A percentile compares a stretch with the other conserved stretches of the same genome.
phyloP scores from a whole-genome alignment of 1,284 basidiomycete genomes.

The Apiotrichum domesticum region DNA sequence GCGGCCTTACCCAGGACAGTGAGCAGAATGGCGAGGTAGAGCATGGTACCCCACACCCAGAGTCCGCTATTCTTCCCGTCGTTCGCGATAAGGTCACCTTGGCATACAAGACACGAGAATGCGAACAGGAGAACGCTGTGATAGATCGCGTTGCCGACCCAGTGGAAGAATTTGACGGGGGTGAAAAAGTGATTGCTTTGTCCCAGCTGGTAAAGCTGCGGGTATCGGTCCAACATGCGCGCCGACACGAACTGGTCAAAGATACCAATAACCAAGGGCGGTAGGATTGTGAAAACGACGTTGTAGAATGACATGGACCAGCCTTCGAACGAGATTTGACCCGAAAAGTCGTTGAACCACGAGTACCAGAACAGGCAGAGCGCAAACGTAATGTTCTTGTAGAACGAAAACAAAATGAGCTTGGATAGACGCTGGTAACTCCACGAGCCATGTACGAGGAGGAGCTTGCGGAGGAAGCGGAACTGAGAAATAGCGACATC shows the following conservation, averaged over 20 bases:
- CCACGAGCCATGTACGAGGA: constrained; percentile 98
- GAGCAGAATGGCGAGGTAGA: constrained; percentile 86
- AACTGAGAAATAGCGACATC: constrained; percentile 98
- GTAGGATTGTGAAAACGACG: constrained; percentile 88
- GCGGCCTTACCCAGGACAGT: constrained; percentile 98
- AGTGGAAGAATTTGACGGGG: constrained; percentile 86
- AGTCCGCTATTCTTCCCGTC: constrained; percentile 80
- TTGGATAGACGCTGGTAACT: constrained; percentile 93
- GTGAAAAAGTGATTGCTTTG: constrained; percentile 90
- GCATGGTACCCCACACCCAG: constrained; percentile 97
- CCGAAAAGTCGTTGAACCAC: constrained; percentile 97
- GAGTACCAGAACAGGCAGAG: constrained; percentile 99
- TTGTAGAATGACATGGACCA: constrained; percentile 96
- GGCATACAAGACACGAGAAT: constrained; percentile 84
- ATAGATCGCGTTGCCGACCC: constrained; percentile 89
- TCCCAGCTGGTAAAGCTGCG: constrained; percentile 88
- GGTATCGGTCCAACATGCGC: constrained; percentile 91
- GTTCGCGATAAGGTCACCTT: constrained; percentile 76
- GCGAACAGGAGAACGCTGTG: constrained; percentile 82
- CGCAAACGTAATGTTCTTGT: constrained; percentile 95
- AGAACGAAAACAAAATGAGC: constrained; percentile 90
- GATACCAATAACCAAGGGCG: constrained; percentile 93
- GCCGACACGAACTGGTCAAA: constrained; percentile 98
- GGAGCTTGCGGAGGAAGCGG: constrained; percentile 87
- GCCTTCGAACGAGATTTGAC: constrained; percentile 95